These are phyloP conservation scores for Epichloe typhina DNA, from an alignment of 2,329 filamentous ascomycete species.

Conservation along the genomic window DNA sequence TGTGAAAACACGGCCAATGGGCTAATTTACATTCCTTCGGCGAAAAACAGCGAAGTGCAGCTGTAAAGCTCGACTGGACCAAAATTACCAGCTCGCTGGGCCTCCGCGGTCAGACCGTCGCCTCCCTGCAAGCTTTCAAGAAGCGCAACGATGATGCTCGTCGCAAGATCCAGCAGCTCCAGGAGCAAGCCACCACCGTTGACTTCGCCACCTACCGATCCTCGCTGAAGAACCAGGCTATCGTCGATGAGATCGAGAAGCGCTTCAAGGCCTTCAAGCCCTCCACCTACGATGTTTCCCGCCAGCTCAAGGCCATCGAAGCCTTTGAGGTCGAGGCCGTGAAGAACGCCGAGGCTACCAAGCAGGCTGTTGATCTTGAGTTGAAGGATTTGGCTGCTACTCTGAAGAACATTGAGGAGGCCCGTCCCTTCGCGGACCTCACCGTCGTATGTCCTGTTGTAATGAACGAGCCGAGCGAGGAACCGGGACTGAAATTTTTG, in stretches of 20 bases:
- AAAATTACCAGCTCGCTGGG: constrained; percentile 89
- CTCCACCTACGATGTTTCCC: constrained; percentile 76
- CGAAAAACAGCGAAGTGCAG: constrained; percentile 72
- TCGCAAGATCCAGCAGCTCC: constrained; percentile 77
- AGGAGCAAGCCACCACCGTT: constrained; percentile 71
- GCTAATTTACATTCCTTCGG: constrained; percentile 36
- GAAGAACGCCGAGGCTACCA: constrained; percentile 94
- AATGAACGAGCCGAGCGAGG: neutral
- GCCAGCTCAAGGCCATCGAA: constrained; percentile 97
- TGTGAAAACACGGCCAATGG: constrained; percentile 20
- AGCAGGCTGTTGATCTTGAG: constrained; percentile 90
- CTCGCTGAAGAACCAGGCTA: constrained; percentile 86
- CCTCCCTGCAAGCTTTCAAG: constrained; percentile 92
- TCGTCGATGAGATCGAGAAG: constrained; percentile 95
- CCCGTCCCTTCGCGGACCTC: constrained; percentile 89
- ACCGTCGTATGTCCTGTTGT: constrained; percentile 66
- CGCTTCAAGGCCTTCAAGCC: constrained; percentile 88
- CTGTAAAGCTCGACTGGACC: constrained; percentile 98
- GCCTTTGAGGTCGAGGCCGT: constrained; percentile 94
- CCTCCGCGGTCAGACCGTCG: constrained; percentile 86
- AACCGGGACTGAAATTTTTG: constrained; percentile 13
- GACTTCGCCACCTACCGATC: constrained; percentile 91
- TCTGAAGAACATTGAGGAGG: constrained; percentile 91
- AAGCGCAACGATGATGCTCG: constrained; percentile 98
- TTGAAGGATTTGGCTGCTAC: constrained; percentile 89